Conservation (phyloP, 129 eudicot genomes). For the Centrapalus pauciflorus region DNA sequence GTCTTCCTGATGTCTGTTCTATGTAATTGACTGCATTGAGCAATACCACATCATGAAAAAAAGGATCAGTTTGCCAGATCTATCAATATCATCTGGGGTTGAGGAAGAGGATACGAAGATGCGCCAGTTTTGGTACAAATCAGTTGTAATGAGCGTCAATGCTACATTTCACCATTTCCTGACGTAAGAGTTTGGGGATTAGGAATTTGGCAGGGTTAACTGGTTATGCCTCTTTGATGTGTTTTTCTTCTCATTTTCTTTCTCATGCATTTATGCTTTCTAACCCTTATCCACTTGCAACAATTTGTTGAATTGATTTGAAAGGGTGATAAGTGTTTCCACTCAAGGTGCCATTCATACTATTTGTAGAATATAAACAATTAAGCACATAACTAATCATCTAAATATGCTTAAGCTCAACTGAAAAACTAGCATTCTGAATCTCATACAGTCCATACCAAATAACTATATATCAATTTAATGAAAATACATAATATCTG, state of each 20-base stretch:
- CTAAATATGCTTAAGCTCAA: neutral
- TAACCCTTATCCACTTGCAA: no score
- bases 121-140: neutral
- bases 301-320: no score
- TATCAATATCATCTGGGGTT: no score
- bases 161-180: neutral
- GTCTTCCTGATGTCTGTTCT: neutral
- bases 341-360: no score
- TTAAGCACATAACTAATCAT: neutral
- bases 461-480: no score
- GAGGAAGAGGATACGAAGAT: no score
- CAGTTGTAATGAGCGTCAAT: neutral
- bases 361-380: neutral
- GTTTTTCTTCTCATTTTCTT: neutral
- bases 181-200: neutral
- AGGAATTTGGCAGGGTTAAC: no score
- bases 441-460: no score
- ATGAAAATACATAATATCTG: no score
- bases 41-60: no score
- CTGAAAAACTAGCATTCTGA: neutral
- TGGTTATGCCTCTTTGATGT: neutral
- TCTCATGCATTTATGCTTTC: neutral
- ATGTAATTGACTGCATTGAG: neutral
- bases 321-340: no score
- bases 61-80: no score